Conservation (phyloP, 257 asterid species). For the Cynanchum wilfordii region DNA sequence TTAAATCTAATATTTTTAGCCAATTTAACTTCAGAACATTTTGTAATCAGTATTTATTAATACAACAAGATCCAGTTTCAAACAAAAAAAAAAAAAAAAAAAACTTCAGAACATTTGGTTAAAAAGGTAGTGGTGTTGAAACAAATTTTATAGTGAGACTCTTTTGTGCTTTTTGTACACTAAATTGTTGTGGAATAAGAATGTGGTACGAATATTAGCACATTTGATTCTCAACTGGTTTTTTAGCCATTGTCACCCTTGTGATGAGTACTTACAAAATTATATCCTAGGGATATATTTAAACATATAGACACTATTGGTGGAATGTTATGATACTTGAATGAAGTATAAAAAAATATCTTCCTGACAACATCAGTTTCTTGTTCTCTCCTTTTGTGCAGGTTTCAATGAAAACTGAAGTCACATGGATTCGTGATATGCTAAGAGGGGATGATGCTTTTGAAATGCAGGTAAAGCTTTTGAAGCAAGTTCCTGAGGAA, state of each 20-base stretch:
- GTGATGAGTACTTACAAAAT: not conserved
- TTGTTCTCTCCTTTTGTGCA: conserved; percentile 12
- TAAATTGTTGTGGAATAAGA: not conserved
- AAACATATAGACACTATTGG: not conserved
- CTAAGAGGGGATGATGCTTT: conserved; percentile 92
- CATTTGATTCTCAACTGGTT: not conserved
- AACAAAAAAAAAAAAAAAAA: no score
- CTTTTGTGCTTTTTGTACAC: not conserved
- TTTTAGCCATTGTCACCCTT: not conserved
- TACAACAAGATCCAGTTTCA: no score
- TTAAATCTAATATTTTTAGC: not conserved
- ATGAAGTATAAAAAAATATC: not conserved
- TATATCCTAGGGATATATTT: not conserved
- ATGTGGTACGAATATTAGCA: not conserved
- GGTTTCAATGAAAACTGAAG: conserved; percentile 98
- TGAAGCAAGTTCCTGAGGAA: conserved; percentile 96
- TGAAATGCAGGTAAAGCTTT: conserved; percentile 89
- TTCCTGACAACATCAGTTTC: not conserved
- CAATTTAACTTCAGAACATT: not conserved
- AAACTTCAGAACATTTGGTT: not conserved
- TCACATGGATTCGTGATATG: conserved; percentile 95
- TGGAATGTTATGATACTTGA: not conserved
- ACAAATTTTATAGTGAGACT: not conserved
- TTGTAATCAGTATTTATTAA: no score
- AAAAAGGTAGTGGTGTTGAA: not conserved